Evolutionary conservation across 306 rosid genomes (phyloP).

Genomic region (Quercus bicolor): DNA sequence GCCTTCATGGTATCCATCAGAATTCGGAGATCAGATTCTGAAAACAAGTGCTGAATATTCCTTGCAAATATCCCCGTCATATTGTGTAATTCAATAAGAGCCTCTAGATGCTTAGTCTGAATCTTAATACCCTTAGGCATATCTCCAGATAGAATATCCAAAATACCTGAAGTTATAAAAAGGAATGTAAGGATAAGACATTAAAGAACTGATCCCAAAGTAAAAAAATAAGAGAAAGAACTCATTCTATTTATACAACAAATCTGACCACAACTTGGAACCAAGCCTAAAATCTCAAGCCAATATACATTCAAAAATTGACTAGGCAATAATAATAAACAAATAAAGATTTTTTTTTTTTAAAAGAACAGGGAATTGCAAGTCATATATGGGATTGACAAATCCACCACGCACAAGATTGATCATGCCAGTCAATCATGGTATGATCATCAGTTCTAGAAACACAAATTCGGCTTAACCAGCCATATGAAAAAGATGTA

Average conservation of each 20-base stretch:
- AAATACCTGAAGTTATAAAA: conserved; percentile 52
- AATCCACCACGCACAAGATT: background rate
- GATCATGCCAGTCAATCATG: background rate
- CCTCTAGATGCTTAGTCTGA: conserved; percentile 88
- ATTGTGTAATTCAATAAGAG: conserved; percentile 85
- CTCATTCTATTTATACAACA: background rate
- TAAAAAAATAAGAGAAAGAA: background rate
- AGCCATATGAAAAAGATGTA: background rate
- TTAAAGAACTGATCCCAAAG: conserved; percentile 9
- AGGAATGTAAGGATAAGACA: conserved; percentile 1
- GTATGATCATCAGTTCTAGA: background rate
- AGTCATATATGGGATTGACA: background rate
- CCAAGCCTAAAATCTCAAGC: background rate
- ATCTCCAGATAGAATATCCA: conserved; percentile 85
- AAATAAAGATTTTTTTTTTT: no score
- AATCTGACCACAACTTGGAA: background rate
- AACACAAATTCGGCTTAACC: background rate
- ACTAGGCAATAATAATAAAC: background rate
- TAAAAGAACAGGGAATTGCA: background rate
- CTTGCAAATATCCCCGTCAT: conserved; percentile 92
- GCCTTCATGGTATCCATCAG: conserved; percentile 80
- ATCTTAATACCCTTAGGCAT: conserved; percentile 95
- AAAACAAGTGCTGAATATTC: conserved; percentile 92
- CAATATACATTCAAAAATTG: background rate
- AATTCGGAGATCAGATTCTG: conserved; percentile 67